These are phyloP conservation scores for Peronospora farinosa DNA, from an alignment of 352 stramenopile species.

Conservation along the genomic window DNA sequence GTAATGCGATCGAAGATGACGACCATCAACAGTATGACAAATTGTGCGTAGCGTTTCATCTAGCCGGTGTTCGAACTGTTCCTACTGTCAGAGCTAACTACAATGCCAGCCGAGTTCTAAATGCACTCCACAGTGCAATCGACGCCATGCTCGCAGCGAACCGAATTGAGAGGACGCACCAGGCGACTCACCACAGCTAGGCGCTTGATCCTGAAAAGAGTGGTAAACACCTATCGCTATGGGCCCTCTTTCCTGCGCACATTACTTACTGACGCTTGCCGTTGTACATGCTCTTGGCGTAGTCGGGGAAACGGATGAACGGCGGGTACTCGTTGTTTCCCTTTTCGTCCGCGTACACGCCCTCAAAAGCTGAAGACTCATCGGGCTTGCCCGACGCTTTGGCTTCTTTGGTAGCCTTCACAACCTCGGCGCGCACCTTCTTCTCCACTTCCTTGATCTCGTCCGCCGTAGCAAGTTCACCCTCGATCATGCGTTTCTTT, in stretches of 20 bases:
- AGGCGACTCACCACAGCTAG: slow-evolving; percentile 26
- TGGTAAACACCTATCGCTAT: slow-evolving; percentile 17
- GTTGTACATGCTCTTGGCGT: slow-evolving; percentile 90
- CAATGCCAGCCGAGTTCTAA: slow-evolving; percentile 18
- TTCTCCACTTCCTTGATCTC: slow-evolving; percentile 99
- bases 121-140: slow-evolving; percentile 20
- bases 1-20: too few species aligned
- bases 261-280: slow-evolving; percentile 52
- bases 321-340: slow-evolving; percentile 88
- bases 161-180: slow-evolving; percentile 14
- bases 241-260: slow-evolving; percentile 4
- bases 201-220: slow-evolving; percentile 22
- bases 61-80: slow-evolving; percentile 27
- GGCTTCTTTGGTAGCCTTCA: slow-evolving; percentile 90
- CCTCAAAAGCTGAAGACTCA: slow-evolving; percentile 52
- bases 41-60: slow-evolving; percentile 27
- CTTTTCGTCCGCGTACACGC: slow-evolving; percentile 89
- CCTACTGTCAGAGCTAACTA: slow-evolving; percentile 24
- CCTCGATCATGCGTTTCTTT: slow-evolving; percentile 96
- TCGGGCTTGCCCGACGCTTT: slow-evolving; percentile 69
- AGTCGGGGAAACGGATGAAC: slow-evolving; percentile 97
- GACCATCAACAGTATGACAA: neutral
- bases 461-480: slow-evolving; percentile 90
- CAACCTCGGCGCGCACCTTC: slow-evolving; percentile 96
- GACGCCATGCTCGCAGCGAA: slow-evolving; percentile 18